A percentile compares a stretch with the other conserved stretches of the same genome.
Evolutionary conservation across 129 eudicot species (phyloP).

Genomic region (sunflower (Helianthus annuus)): DNA sequence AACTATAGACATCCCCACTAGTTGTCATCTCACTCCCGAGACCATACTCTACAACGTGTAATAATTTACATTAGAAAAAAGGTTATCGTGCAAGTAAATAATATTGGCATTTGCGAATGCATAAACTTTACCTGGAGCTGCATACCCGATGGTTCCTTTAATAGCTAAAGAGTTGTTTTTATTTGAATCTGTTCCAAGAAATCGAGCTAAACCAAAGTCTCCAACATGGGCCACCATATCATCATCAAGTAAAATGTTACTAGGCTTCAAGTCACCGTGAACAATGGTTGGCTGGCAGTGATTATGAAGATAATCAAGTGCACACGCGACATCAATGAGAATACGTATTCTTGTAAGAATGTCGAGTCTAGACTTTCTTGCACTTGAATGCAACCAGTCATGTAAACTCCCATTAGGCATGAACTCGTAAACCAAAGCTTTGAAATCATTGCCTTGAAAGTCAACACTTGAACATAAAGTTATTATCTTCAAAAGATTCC

Average conservation of each 20-base stretch:
- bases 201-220: slow-evolving; percentile 30
- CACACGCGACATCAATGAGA: slow-evolving; percentile 30
- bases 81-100: neutral
- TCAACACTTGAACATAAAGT: slow-evolving; percentile 42
- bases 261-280: slow-evolving; percentile 31
- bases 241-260: slow-evolving; percentile 29
- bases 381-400: slow-evolving; percentile 26
- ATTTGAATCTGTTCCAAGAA: slow-evolving; percentile 10
- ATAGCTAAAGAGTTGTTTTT: slow-evolving; percentile 25
- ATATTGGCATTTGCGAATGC: neutral
- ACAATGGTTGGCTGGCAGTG: slow-evolving; percentile 19
- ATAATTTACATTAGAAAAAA: neutral
- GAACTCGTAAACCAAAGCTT: slow-evolving; percentile 43
- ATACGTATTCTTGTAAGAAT: slow-evolving; percentile 14
- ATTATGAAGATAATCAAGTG: slow-evolving; percentile 36
- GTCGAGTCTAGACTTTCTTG: neutral
- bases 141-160: slow-evolving; percentile 45
- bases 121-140: slow-evolving; percentile 36
- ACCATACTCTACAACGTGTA: slow-evolving; percentile 41
- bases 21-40: slow-evolving; percentile 35
- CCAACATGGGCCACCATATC: slow-evolving; percentile 32
- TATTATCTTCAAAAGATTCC: slow-evolving; percentile 39
- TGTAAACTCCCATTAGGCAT: slow-evolving; percentile 38
- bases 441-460: slow-evolving; percentile 30
- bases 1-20: slow-evolving; percentile 47